These are phyloP conservation scores for Jatropha podagrica DNA, from an alignment of 441 rosid genomes.

Conservation along the genomic window DNA sequence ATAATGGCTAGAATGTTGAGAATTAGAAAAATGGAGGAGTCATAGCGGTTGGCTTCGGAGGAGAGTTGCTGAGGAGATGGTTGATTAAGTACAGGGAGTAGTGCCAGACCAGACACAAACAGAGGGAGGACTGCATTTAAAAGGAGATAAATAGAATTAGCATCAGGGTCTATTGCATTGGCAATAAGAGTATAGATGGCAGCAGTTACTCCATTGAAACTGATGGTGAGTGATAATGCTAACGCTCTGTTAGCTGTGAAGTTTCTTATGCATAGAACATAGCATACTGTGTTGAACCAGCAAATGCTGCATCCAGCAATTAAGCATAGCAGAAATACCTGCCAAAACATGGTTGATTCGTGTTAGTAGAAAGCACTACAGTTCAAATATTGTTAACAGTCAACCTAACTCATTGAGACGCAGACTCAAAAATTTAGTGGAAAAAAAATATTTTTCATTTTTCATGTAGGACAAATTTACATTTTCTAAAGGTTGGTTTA, in stretches of 20 bases:
- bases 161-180: conserved; percentile 45
- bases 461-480: too few relatives aligned
- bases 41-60: conserved; percentile 29
- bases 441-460: too few relatives aligned
- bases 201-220: conserved; percentile 75
- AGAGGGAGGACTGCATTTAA: conserved; percentile 64
- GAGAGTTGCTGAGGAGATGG: conserved; percentile 31
- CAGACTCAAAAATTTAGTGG: too few relatives aligned
- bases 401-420: too few relatives aligned
- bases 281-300: conserved; percentile 93
- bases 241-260: conserved; percentile 56
- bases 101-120: conserved; percentile 47
- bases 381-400: background rate
- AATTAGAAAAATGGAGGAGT: conserved; percentile 46
- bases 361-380: background rate
- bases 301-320: conserved; percentile 77
- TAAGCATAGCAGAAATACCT: conserved; percentile 65
- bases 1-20: conserved; percentile 59
- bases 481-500: too few relatives aligned
- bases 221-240: conserved; percentile 70
- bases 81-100: conserved; percentile 51
- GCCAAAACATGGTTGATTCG: conserved; percentile 18
- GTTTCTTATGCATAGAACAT: conserved; percentile 68
- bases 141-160: conserved; percentile 55
- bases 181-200: conserved; percentile 69